Evolutionary conservation across 495 filamentous ascomycete genomes (phyloP).

Genomic region (Xylaria cubensis): DNA sequence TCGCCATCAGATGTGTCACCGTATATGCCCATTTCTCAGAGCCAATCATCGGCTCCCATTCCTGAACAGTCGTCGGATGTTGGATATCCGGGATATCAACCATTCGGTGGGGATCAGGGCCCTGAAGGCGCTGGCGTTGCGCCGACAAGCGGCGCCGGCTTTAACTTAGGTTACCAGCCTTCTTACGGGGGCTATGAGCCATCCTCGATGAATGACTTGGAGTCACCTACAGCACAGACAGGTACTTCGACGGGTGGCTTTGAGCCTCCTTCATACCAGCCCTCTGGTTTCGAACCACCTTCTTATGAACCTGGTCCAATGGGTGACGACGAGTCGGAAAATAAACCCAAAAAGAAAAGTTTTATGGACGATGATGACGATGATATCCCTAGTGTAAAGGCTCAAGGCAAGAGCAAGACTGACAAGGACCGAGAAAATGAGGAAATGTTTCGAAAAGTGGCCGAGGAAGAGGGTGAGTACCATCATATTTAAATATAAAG

Average conservation of each 20-base stretch:
- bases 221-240: conserved; percentile 42
- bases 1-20: conserved; percentile 35
- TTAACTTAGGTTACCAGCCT: conserved; percentile 51
- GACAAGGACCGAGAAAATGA: conserved; percentile 69
- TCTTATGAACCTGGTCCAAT: conserved; percentile 60
- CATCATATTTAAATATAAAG: conserved; percentile 28
- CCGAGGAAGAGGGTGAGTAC: conserved; percentile 79
- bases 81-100: conserved; percentile 40
- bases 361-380: conserved; percentile 81
- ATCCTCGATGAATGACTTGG: conserved; percentile 44
- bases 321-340: conserved; percentile 55
- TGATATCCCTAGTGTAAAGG: conserved; percentile 49
- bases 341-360: conserved; percentile 73
- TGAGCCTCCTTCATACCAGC: conserved; percentile 58
- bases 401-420: conserved; percentile 57
- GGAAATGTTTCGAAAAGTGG: conserved; percentile 81
- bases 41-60: conserved; percentile 32
- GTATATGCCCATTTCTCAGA: conserved; percentile 34
- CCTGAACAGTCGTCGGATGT: conserved; percentile 26
- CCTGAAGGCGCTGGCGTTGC: conserved; percentile 24
- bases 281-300: conserved; percentile 61
- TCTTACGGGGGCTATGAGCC: conserved; percentile 53
- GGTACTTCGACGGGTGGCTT: conserved; percentile 45
- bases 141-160: not conserved
- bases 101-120: conserved; percentile 31